Evolutionary conservation across 306 rosid genomes (phyloP), one percentile per base, ranked within the genome.

Genomic region (Cicer chorassanicum): DNA sequence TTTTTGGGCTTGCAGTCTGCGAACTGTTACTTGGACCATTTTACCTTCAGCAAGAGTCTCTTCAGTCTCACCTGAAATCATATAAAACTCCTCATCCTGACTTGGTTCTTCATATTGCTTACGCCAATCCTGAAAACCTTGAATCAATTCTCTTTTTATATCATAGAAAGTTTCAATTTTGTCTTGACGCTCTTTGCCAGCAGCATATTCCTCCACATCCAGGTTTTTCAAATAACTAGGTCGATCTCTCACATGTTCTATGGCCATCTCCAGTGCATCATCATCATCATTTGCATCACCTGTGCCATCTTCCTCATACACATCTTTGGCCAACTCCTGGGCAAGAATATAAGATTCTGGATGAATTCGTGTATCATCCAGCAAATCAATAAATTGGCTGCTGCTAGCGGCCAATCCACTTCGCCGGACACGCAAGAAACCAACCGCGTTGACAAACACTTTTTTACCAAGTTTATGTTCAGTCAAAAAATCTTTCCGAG

Each of bases 291-390:
- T 89, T 34, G 88, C 93, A 64, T 90, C 96, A 73, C 87, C 88
- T 7, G 86, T 73, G 39, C 84, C 89, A 79, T 89, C 97, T 44
- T 77, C 96, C 11, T 87, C 97, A 82, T 82, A 95, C 44, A 95
- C 96, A 83, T 90, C 99, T 88, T 89, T 95, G 56, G 99, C 99
- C 85, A 95, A 84, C 81, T 92, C 98, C 84, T 90, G 95, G 0
- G 99, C 99, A 71, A 92, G 86, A 65, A 49, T 75, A 86, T 95
- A 95, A 40, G 97, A 92, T 77, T 95, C 99, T 5, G 99, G 99
- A 84, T 95, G 99, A 74, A 95, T 95, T 80, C 99, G 87, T 13
- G 99, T 95, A 86, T 95, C 98, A 82, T 95, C 99, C 83, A 95
- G 84, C 83, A 95, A 85, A 84, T 95, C 99, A 59, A 95, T 90